phyloP scores from a whole-genome alignment of 2,329 filamentous ascomycete species.

The Curvularia sp. region DNA sequence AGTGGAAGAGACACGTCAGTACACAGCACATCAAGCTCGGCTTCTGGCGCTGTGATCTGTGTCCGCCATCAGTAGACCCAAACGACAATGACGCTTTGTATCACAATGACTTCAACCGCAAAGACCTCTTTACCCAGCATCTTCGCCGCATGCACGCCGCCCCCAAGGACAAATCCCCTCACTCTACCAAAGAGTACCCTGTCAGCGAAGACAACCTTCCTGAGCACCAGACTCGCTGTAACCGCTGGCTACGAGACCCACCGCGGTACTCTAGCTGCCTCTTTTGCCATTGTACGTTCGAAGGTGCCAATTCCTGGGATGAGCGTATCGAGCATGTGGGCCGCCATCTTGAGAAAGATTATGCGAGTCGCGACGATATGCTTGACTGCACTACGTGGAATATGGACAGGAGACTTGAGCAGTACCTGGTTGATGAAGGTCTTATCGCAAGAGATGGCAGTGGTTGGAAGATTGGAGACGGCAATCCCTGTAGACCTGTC shows the following conservation, averaged over 20 bases:
- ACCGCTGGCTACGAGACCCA: slow-evolving; percentile 65
- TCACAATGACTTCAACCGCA: slow-evolving; percentile 81
- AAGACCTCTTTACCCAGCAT: slow-evolving; percentile 90
- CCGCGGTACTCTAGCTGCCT: slow-evolving; percentile 70
- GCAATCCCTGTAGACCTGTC: slow-evolving; percentile 27
- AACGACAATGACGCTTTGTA: slow-evolving; percentile 37
- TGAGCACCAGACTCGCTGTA: slow-evolving; percentile 65
- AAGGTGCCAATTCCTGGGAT: slow-evolving; percentile 74
- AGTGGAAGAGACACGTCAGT: slow-evolving; percentile 90
- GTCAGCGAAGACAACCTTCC: slow-evolving; percentile 63
- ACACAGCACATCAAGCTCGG: slow-evolving; percentile 79
- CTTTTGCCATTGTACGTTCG: slow-evolving; percentile 70
- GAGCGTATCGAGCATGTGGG: slow-evolving; percentile 87
- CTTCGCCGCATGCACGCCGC: slow-evolving; percentile 82
- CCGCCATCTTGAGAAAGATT: slow-evolving; percentile 72
- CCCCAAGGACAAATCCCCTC: slow-evolving; percentile 43
- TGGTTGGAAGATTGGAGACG: slow-evolving; percentile 47
- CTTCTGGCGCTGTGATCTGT: slow-evolving; percentile 78
- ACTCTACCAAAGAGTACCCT: slow-evolving; percentile 53
- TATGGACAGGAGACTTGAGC: slow-evolving; percentile 40
- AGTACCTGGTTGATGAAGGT: slow-evolving; percentile 52
- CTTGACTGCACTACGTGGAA: slow-evolving; percentile 37
- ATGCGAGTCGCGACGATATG: slow-evolving; percentile 31
- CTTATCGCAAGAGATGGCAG: slow-evolving; percentile 43
- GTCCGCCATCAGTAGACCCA: slow-evolving; percentile 50